Percentiles rank a stretch among this genome's conserved stretches.
Conservation (phyloP, 2,329 filamentous ascomycete genomes). For the Plectosphaerella cucumerina region DNA sequence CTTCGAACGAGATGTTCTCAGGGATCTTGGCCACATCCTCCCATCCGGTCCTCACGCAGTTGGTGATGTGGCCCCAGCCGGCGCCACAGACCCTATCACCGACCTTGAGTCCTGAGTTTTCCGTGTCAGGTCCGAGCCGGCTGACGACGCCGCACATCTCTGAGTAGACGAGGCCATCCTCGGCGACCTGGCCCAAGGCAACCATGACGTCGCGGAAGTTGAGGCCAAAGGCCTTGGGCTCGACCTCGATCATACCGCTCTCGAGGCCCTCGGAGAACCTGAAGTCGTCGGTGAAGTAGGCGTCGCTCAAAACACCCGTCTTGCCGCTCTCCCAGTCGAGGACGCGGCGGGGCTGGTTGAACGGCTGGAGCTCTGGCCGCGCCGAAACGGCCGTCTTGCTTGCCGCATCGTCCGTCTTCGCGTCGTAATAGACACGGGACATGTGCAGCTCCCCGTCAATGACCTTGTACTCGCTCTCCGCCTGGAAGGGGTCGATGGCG, state of each 20-base stretch:
- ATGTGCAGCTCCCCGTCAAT: background rate
- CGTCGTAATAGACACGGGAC: background rate
- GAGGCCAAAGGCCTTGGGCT: conserved; percentile 17
- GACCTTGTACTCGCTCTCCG: background rate
- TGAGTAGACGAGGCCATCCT: conserved; percentile 12
- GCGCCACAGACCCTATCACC: conserved; percentile 9
- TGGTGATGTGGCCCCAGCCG: conserved; percentile 4
- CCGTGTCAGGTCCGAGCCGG: conserved; percentile 20
- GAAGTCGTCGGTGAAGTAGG: background rate
- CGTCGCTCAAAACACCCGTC: conserved; percentile 3
- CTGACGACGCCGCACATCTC: conserved; percentile 24
- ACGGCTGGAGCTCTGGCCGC: conserved; percentile 16
- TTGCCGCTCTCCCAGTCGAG: background rate
- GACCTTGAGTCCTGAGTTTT: conserved; percentile 8
- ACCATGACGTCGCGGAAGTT: conserved; percentile 3
- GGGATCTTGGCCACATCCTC: conserved; percentile 24
- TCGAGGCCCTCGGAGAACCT: conserved; percentile 1
- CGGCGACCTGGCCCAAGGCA: conserved; percentile 18
- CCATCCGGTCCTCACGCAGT: conserved; percentile 3
- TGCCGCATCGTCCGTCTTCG: background rate
- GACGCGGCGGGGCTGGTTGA: conserved; percentile 13
- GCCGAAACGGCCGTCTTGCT: conserved; percentile 21
- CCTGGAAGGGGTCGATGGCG: background rate
- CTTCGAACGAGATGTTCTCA: conserved; percentile 25
- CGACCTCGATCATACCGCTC: conserved; percentile 17